These are phyloP conservation scores for Diaporthe nobilis DNA, from an alignment of 2,329 filamentous ascomycete genomes.

Conservation along the genomic window DNA sequence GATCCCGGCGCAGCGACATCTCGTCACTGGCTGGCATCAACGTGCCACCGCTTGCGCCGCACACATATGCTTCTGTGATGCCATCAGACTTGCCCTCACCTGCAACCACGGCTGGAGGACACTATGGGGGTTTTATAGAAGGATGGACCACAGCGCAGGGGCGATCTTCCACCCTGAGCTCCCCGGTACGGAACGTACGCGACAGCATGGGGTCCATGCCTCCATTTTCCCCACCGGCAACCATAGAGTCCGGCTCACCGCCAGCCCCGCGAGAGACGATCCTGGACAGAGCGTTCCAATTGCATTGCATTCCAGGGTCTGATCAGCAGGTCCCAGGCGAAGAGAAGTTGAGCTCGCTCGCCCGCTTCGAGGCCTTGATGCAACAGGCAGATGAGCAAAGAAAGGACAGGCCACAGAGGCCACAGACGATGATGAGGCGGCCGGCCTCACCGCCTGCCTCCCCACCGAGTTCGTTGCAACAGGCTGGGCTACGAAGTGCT, in stretches of 20 bases:
- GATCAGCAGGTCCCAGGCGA: conserved; percentile 68
- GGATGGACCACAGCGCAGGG: conserved; percentile 74
- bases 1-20: conserved; percentile 74
- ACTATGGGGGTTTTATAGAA: conserved; percentile 70
- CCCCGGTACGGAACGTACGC: conserved; percentile 64
- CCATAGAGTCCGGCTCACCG: conserved; percentile 64
- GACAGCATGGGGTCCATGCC: conserved; percentile 69
- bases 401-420: conserved; percentile 55
- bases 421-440: conserved; percentile 41
- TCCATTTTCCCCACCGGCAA: conserved; percentile 50
- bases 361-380: conserved; percentile 77
- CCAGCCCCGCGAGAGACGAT: conserved; percentile 74
- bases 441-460: conserved; percentile 28
- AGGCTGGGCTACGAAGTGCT: conserved; percentile 59
- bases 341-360: conserved; percentile 75
- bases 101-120: conserved; percentile 65
- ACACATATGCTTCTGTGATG: conserved; percentile 66
- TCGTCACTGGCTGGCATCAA: conserved; percentile 68
- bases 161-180: conserved; percentile 70
- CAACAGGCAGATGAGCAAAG: conserved; percentile 69
- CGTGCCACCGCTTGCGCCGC: conserved; percentile 54
- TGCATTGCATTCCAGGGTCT: conserved; percentile 74
- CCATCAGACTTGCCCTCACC: conserved; percentile 71
- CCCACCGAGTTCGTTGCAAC: conserved; percentile 45
- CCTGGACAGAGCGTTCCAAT: conserved; percentile 75